Conservation (phyloP, 2,329 filamentous ascomycete species). For the Trichoderma hamatum region DNA sequence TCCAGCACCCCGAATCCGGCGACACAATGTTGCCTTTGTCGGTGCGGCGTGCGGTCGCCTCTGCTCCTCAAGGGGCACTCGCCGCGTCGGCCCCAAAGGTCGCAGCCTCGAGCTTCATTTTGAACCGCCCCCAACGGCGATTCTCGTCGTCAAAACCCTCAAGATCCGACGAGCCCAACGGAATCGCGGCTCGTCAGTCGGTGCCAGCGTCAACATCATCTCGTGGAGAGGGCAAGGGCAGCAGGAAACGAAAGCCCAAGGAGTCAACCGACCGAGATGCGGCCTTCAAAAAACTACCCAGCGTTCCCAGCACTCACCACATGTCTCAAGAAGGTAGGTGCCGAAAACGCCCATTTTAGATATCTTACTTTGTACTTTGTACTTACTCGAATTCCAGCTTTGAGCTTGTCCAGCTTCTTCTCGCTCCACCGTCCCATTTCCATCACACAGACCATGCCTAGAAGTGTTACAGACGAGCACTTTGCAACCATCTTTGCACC, state of each 20-base stretch:
- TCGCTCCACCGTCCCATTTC: constrained; percentile 94
- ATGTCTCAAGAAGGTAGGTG: constrained; percentile 67
- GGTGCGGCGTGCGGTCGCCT: constrained; percentile 57
- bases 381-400: constrained; percentile 58
- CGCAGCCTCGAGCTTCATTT: constrained; percentile 41
- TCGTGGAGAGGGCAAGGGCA: constrained; percentile 47
- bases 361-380: not conserved
- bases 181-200: constrained; percentile 52
- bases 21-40: constrained; percentile 57
- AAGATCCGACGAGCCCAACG: constrained; percentile 58
- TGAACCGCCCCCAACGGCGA: constrained; percentile 54
- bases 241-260: constrained; percentile 61
- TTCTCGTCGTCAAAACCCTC: constrained; percentile 67
- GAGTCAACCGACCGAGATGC: constrained; percentile 50
- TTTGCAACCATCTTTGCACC: constrained; percentile 83
- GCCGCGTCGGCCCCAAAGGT: constrained; percentile 47
- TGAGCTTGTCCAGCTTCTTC: constrained; percentile 91
- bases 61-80: constrained; percentile 50
- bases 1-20: constrained; percentile 32
- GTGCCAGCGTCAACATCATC: constrained; percentile 53
- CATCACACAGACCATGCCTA: constrained; percentile 78
- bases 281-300: constrained; percentile 63
- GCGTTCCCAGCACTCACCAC: constrained; percentile 75
- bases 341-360: not conserved
- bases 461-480: constrained; percentile 68